Base-by-base conservation (phyloP, 2,329 filamentous ascomycete genomes). In the Teratosphaeria epicoccoides region DNA sequence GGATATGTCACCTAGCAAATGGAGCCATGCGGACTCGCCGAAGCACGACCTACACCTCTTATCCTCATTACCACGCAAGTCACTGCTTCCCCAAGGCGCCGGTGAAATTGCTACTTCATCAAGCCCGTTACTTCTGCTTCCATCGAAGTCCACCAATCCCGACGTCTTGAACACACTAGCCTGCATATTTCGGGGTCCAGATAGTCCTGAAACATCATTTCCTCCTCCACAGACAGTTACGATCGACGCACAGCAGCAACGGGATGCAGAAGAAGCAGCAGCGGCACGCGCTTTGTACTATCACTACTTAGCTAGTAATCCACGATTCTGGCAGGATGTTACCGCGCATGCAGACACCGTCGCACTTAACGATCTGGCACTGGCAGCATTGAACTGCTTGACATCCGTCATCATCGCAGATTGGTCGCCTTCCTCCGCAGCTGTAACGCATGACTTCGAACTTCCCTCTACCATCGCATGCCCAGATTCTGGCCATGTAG, bases 41-140 rank as follows among this genome's bases (percentile, higher is more conserved):
- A 73, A 73, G 17, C 73, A 76, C 49, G 77, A 81, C 55, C 70
- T 82, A 6, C 74, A 73, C 55, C 69, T 83, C n/a, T 66, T 82
- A n/a, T 72, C 76, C 5, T 76, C 75, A 10, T 69, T 83, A 37
- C 80, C 80, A 22, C 73, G 79, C 10, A 70, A 73, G 11, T 65
- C 76, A 28, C 68, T 83, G 0, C 60, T 81, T 3, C 73, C 77
- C 24, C 68, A 67, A 6, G 65, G 63, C 5, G 49, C 45, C 20
- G 66, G 61, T 59, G 52, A 70, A 52, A n/a, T 10, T 22, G 9
- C n/a, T 2, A 25, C 24, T 11, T 37, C 29, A 9, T 59, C 66
- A 53, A 63, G 69, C 55, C 71, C 78, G 3, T 58, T 82, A 4
- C 66, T 76, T 14, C 65, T 73, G 17, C 63, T 82, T 37, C 76